phyloP scores from a whole-genome alignment of 1,284 basidiomycete species.

The Hortiboletus rubellus region DNA sequence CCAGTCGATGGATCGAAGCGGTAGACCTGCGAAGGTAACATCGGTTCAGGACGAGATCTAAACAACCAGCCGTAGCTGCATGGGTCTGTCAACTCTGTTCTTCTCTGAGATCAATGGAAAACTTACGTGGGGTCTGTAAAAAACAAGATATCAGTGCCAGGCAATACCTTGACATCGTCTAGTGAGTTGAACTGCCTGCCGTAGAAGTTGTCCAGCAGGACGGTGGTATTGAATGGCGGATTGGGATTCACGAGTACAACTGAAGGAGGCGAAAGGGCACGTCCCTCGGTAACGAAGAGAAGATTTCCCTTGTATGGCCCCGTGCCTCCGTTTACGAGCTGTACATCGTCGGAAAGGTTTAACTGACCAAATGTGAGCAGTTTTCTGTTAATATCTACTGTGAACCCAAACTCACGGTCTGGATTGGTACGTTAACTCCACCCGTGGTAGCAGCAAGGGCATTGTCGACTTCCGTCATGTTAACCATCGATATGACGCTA shows the following conservation, averaged over 20 bases:
- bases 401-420: constrained; percentile 42
- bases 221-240: too few relatives aligned
- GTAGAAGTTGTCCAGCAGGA: too few relatives aligned
- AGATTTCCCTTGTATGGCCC: constrained; percentile 48
- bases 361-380: constrained; percentile 36
- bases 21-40: constrained; percentile 73
- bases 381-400: not conserved
- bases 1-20: constrained; percentile 65
- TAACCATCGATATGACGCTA: constrained; percentile 47
- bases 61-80: constrained; percentile 63
- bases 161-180: constrained; percentile 77
- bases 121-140: constrained; percentile 70
- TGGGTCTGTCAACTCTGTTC: not conserved
- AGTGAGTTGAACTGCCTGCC: constrained; percentile 28
- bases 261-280: too few relatives aligned
- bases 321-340: constrained; percentile 78
- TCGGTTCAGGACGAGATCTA: constrained; percentile 62
- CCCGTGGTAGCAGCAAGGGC: constrained; percentile 38
- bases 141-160: constrained; percentile 59
- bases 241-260: too few relatives aligned
- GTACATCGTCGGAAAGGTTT: constrained; percentile 46
- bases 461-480: constrained; percentile 44
- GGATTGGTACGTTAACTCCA: constrained; percentile 55
- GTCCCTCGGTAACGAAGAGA: too few relatives aligned
- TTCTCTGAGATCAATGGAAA: too few relatives aligned